Evolutionary conservation across 805 yeast species (phyloP).

Genomic region (Blastobotrys americana): DNA sequence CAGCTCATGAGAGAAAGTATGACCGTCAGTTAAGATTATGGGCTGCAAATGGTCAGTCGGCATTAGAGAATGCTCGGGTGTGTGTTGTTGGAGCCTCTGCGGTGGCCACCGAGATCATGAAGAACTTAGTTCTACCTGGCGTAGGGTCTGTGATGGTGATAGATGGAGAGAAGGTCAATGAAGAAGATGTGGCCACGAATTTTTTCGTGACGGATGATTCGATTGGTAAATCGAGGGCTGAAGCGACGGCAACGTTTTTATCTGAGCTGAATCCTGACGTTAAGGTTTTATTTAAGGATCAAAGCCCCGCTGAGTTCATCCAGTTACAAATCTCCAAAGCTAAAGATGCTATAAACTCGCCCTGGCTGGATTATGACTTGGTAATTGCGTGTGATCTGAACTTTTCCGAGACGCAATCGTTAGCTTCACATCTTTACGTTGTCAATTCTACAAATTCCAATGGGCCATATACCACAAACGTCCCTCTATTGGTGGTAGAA

Average conservation of each 20-base stretch:
- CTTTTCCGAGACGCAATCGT: conserved; percentile 19
- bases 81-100: conserved; percentile 53
- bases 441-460: conserved; percentile 29
- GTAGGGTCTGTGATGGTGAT: conserved; percentile 58
- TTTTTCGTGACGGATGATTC: conserved; percentile 50
- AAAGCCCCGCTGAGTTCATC: background rate
- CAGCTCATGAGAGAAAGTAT: conserved; percentile 39
- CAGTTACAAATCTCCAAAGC: conserved; percentile 7
- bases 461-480: too few species aligned
- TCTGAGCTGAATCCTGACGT: conserved; percentile 58
- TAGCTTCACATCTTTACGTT: conserved; percentile 38
- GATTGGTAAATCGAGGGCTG: conserved; percentile 38
- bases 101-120: conserved; percentile 55
- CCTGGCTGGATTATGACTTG: conserved; percentile 42
- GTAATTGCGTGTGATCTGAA: conserved; percentile 41
- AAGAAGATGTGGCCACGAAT: conserved; percentile 46
- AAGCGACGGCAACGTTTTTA: conserved; percentile 36
- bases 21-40: conserved; percentile 87
- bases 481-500: conserved; percentile 49
- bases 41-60: conserved; percentile 69
- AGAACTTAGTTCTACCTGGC: conserved; percentile 72
- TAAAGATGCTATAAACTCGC: background rate
- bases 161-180: conserved; percentile 38
- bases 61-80: conserved; percentile 50
- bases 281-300: conserved; percentile 27